Base-by-base conservation (phyloP, 2,329 filamentous ascomycete genomes). In the Cladosporium sp. region DNA sequence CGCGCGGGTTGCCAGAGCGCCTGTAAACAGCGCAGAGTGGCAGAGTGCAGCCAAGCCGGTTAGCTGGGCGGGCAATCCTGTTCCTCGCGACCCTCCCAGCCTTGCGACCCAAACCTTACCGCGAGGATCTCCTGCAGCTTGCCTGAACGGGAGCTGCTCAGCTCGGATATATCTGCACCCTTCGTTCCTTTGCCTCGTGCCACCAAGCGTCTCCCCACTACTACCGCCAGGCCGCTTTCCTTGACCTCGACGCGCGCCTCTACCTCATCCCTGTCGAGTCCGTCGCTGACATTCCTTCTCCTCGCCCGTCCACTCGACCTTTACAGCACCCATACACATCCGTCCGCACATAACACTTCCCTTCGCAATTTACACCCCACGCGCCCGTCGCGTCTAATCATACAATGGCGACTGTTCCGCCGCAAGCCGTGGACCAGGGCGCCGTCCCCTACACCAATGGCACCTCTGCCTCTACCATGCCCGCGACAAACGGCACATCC, bases 341-440 rank as follows among this genome's bases (percentile, higher is more conserved):
- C 22, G 22, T 28, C 4, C 22, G 34, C n/a, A 37, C 34, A 37
- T 16, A 31, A 14, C 13, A 9, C 34, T 32, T 22, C 16, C 44
- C 37, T 16, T 10, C 35, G 35, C 35, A 22, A 42, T 49, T 40
- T n/a, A 50, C 22, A 50, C 22, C 11, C 32, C 13, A 8, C 18
- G 14, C 32, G 13, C 28, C 14, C 14, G 13, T n/a, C 48, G 38
- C 38, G 13, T 37, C 32, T 50, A 50, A 49, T 16, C 3, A 14
- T 14, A 37, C 28, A 50, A 50, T 50, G 48, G 48, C 48, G 43
- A 37, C 40, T 10, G 40, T 32, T 32, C 16, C 34, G 48, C 32
- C 11, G 48, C 40, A 43, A 3, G 31, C 38, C 28, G 32, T 43
- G 9, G 40, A 50, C 34, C 40, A 38, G 4, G 16, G 8, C 35